phyloP scores from a whole-genome alignment of 2,329 filamentous ascomycete species.

The Geoglossum cookeanum region DNA sequence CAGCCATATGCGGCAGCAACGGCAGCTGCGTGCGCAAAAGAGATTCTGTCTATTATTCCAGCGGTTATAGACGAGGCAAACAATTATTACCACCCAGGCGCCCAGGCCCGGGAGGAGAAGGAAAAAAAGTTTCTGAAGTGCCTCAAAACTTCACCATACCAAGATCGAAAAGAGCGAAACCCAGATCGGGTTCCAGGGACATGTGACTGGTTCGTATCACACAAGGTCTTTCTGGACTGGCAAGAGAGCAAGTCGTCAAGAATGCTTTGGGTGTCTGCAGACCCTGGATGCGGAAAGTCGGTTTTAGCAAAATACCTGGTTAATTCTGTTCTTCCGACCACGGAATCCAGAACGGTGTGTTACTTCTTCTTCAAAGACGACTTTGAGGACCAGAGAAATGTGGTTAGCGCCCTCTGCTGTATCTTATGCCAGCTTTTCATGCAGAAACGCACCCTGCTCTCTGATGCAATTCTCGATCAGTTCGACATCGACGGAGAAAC shows the following conservation, averaged over 20 bases:
- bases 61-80: too few relatives aligned
- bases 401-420: not conserved
- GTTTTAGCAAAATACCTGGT: conserved; percentile 12
- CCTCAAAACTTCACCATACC: too few relatives aligned
- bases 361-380: conserved; percentile 11
- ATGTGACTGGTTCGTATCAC: too few relatives aligned
- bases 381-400: conserved; percentile 3
- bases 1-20: conserved; percentile 10
- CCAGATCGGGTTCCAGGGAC: too few relatives aligned
- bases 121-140: too few relatives aligned
- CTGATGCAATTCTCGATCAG: not conserved
- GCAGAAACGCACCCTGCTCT: not conserved
- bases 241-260: too few relatives aligned
- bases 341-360: conserved; percentile 1
- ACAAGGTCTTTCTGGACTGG: too few relatives aligned
- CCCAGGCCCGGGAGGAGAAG: too few relatives aligned
- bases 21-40: conserved; percentile 11
- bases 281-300: conserved; percentile 17
- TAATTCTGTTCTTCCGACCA: conserved; percentile 4
- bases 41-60: conserved; percentile 1
- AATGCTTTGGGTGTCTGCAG: conserved; percentile 15
- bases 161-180: too few relatives aligned
- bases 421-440: not conserved
- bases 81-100: too few relatives aligned
- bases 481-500: not conserved